Evolutionary conservation across 305 asterid genomes (phyloP).

Genomic region (Fraxinus ornus): DNA sequence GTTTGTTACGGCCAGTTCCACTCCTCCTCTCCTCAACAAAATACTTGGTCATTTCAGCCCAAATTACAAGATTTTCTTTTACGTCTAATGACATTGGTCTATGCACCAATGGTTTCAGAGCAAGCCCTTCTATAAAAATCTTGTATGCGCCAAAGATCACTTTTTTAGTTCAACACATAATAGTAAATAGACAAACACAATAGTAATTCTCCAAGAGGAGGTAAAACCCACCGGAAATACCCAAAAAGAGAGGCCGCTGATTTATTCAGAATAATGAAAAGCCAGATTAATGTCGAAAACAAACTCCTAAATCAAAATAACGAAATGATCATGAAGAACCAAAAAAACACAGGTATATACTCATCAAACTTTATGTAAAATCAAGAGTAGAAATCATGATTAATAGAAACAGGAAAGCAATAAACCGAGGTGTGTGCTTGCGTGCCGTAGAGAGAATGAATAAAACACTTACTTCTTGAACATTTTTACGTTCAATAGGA

Average conservation of each 20-base stretch:
- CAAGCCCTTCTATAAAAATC: background rate
- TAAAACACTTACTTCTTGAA: slow-evolving; percentile 65
- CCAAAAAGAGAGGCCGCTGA: background rate
- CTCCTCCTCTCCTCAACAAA: background rate
- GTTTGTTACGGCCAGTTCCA: background rate
- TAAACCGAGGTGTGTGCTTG: background rate
- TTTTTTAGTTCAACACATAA: background rate
- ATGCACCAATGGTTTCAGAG: background rate
- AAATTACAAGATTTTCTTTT: background rate
- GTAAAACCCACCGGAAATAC: background rate
- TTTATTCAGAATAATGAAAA: background rate
- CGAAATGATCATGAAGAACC: background rate
- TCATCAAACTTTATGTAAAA: background rate
- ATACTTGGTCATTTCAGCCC: background rate
- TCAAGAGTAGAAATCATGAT: background rate
- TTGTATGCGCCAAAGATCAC: background rate
- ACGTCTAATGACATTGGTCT: background rate
- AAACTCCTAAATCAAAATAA: background rate
- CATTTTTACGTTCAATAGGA: slow-evolving; percentile 38
- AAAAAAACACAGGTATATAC: background rate
- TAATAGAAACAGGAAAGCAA: background rate
- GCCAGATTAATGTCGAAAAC: background rate
- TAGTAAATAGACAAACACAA: background rate
- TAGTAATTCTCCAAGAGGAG: background rate
- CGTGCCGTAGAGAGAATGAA: background rate